Conservation (phyloP, 768 basidiomycete genomes). For the Lentinula sp. region DNA sequence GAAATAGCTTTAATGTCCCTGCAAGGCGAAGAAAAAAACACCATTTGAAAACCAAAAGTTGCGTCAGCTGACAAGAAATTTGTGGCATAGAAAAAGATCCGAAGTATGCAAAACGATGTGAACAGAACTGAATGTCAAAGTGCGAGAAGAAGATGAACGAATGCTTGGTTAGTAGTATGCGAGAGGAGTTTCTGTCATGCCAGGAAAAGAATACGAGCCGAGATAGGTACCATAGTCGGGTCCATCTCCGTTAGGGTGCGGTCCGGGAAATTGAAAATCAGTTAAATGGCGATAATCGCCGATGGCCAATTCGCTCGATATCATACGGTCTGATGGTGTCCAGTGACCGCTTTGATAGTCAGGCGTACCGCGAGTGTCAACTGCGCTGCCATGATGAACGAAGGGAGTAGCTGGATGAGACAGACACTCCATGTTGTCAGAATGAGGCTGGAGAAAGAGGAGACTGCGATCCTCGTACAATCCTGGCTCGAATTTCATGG, state of each 20-base stretch:
- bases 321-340: not conserved
- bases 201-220: not conserved
- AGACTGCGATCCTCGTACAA: not conserved
- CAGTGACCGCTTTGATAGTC: not conserved
- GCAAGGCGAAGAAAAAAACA: not conserved
- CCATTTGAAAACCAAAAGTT: not conserved
- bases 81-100: not conserved
- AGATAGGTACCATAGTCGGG: not conserved
- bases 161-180: not conserved
- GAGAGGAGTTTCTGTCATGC: not conserved
- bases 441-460: not conserved
- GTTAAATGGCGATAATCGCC: not conserved
- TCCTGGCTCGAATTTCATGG: slow-evolving; percentile 1
- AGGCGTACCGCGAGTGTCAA: not conserved
- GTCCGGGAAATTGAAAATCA: not conserved
- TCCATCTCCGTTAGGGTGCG: not conserved
- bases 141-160: not conserved
- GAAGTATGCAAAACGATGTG: not conserved
- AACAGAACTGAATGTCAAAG: not conserved
- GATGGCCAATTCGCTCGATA: not conserved
- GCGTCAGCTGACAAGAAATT: not conserved
- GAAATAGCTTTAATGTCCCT: not conserved
- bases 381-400: not conserved
- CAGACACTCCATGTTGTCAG: not conserved
- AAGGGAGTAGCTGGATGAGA: not conserved